Percentiles rank a stretch among this genome's conserved stretches.
These are phyloP conservation scores for Diospyros lotus DNA, from an alignment of 148 eudicot genomes.

Conservation along the genomic window DNA sequence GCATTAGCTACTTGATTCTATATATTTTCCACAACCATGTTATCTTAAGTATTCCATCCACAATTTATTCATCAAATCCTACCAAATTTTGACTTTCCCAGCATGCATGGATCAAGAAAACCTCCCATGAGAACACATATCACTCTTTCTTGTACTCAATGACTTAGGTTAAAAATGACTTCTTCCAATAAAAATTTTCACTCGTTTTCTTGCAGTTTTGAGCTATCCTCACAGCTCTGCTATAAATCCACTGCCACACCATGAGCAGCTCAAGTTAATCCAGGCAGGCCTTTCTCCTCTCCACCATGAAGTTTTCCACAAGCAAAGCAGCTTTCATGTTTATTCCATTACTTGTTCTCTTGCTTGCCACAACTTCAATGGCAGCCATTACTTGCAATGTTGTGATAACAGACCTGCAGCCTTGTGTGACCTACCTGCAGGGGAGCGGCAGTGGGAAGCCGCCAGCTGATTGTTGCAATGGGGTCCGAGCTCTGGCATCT, in stretches of 20 bases:
- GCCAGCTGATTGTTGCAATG: slow-evolving; percentile 35
- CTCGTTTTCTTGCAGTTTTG: slow-evolving; percentile 2
- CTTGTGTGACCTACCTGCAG: slow-evolving; percentile 33
- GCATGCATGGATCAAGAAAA: neutral
- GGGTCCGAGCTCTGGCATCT: slow-evolving; percentile 26
- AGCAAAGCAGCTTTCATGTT: slow-evolving; percentile 4
- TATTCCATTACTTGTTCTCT: slow-evolving; percentile 10
- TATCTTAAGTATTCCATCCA: too few relatives aligned
- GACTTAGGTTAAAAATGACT: neutral
- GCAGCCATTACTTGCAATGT: slow-evolving; percentile 32
- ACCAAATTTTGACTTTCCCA: slow-evolving; percentile 10
- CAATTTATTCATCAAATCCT: neutral
- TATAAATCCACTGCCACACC: slow-evolving; percentile 15
- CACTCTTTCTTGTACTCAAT: slow-evolving; percentile 33
- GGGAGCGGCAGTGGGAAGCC: slow-evolving; percentile 30
- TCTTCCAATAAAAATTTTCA: neutral
- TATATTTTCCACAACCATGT: too few relatives aligned
- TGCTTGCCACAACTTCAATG: slow-evolving; percentile 18
- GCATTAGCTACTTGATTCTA: too few relatives aligned
- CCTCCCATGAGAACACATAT: neutral
- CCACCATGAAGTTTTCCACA: slow-evolving; percentile 20
- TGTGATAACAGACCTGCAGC: slow-evolving; percentile 27
- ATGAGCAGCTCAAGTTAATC: neutral
- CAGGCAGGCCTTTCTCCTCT: neutral
- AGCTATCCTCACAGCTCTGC: slow-evolving; percentile 5